Evolutionary conservation across 2,329 filamentous ascomycete genomes (phyloP), one percentile per base, ranked within the genome.

Genomic region (Paracorniculantispora psalliotae): DNA sequence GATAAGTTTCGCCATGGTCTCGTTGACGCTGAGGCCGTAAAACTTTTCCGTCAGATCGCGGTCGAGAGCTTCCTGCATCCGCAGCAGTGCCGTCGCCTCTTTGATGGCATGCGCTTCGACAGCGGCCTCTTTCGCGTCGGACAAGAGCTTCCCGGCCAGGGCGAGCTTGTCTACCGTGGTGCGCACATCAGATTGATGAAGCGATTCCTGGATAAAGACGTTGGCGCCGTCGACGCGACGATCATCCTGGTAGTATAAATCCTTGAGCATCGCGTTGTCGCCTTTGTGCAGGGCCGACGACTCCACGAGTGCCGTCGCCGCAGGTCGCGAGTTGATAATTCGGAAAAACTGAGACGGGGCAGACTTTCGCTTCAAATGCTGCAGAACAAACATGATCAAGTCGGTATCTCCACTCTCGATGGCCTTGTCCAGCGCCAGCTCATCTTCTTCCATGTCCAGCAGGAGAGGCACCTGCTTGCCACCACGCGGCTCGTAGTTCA

Each of bases 171-270:
- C 94, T 1, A 84, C 82, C 5, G 90, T 83, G 1, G 86, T 87
- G 35, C 86, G 81, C 26, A 86, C 78, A 62, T 89, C 86, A 1
- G 85, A 81, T 68, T 94, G 90, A 4, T 81, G 76, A 8, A 99
- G 78, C 0, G 92, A 90, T 73, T 99, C 93, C 21, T 86, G 85
- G 15, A 99, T 78, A 61, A 97, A 89, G 2, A 99, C 85, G 60
- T 91, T 89, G 0, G 93, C 90, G 3, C 94, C 92, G 64, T 97
- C 94, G 5, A 92, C 78, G 3, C 92, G 85, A 5, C 93, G 86
- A 71, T 99, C 94, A 67, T 97, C 94, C 75, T 97, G 94, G 71
- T 99, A 99, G 76, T 94, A 99, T 3, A 99, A 79, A 69, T 97
- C 94, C 68, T 97, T 99, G 26, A 99, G 83, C 23, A 99, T 74